A percentile compares a stretch with the other conserved stretches of the same genome.
These are phyloP conservation scores for Pelargonium nanum DNA, from an alignment of 345 rosid species.

Conservation along the genomic window DNA sequence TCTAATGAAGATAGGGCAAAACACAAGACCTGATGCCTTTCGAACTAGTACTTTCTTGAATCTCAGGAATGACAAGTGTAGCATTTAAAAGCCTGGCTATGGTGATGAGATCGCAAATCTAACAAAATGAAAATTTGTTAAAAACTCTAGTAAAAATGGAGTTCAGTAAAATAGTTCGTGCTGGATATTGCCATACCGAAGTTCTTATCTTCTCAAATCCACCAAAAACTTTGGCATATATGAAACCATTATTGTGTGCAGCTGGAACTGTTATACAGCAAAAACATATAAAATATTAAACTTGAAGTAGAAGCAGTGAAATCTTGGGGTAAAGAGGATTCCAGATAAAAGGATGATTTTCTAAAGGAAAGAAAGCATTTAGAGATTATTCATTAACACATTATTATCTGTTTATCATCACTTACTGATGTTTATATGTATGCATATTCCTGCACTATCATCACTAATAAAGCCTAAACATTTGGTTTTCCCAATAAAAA, in stretches of 20 bases:
- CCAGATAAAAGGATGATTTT: too few species aligned
- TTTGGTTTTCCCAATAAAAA: not conserved
- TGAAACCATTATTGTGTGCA: conserved; percentile 51
- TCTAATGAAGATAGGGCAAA: conserved; percentile 10
- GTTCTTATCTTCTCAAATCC: conserved; percentile 87
- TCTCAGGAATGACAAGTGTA: conserved; percentile 98
- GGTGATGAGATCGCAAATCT: conserved; percentile 99
- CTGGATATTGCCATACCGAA: conserved; percentile 46
- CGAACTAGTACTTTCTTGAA: conserved; percentile 81
- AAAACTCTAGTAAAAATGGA: not conserved
- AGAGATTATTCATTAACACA: not conserved
- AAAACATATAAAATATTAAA: not conserved
- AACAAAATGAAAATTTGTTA: conserved; percentile 38
- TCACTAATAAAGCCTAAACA: not conserved
- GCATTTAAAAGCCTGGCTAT: conserved; percentile 99
- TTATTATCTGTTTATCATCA: not conserved
- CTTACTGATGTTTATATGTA: not conserved
- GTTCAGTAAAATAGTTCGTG: not conserved
- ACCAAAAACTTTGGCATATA: conserved; percentile 87
- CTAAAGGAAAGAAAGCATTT: not conserved
- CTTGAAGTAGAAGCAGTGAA: too few species aligned
- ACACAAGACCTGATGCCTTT: conserved; percentile 72
- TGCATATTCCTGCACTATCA: not conserved
- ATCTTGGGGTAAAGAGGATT: too few species aligned
- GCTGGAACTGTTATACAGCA: conserved; percentile 38